phyloP scores from a whole-genome alignment of 805 yeast genomes.

The Ogataea methylovora region DNA sequence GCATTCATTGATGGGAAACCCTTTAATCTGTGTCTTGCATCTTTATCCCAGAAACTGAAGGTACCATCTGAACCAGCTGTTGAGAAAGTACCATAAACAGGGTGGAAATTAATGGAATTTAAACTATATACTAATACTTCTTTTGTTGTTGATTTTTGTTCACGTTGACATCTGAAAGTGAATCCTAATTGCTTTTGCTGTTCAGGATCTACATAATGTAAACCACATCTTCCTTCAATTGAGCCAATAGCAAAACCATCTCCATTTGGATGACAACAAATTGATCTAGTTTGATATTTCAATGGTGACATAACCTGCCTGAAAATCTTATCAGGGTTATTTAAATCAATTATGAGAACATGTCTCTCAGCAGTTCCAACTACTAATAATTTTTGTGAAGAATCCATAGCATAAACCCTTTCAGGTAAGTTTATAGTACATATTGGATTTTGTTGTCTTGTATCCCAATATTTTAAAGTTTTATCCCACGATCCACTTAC shows the following conservation, averaged over 20 bases:
- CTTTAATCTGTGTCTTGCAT: constrained; percentile 78
- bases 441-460: constrained; percentile 76
- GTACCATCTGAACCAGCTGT: constrained; percentile 96
- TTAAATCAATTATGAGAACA: constrained; percentile 66
- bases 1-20: constrained; percentile 63
- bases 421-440: constrained; percentile 82
- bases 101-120: constrained; percentile 80
- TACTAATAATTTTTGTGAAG: constrained; percentile 72
- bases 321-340: constrained; percentile 76
- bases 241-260: constrained; percentile 91
- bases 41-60: constrained; percentile 94
- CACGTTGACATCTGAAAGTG: constrained; percentile 93
- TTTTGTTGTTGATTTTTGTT: constrained; percentile 41
- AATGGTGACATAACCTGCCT: constrained; percentile 69
- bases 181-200: constrained; percentile 70
- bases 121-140: constrained; percentile 73
- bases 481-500: constrained; percentile 97
- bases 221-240: constrained; percentile 92
- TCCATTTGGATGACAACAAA: constrained; percentile 84
- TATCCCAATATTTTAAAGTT: constrained; percentile 91
- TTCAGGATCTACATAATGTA: constrained; percentile 81
- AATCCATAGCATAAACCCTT: constrained; percentile 84
- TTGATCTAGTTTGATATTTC: constrained; percentile 80
- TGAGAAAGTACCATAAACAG: constrained; percentile 80
- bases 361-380: constrained; percentile 94